Conservation (phyloP, 805 yeast species). For the Candida sanyiensis region DNA sequence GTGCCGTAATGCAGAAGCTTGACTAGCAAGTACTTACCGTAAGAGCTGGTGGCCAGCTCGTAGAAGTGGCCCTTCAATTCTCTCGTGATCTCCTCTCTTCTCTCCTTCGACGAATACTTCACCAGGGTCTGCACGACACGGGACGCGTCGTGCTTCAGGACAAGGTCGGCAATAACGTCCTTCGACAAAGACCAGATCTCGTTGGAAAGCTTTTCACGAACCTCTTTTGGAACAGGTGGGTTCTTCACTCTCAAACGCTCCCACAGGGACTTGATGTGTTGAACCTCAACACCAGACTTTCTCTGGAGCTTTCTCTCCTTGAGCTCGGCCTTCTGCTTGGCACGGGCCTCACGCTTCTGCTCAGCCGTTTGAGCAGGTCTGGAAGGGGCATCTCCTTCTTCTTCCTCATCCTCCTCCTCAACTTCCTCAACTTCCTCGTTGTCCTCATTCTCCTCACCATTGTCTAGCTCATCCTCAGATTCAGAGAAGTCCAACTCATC, state of each 20-base stretch:
- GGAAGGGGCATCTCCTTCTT: constrained; percentile 24
- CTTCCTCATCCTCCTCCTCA: constrained; percentile 27
- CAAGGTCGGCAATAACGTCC: constrained; percentile 75
- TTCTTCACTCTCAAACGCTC: constrained; percentile 82
- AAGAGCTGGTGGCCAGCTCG: constrained; percentile 82
- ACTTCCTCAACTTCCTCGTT: too few species aligned
- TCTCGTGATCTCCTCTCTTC: constrained; percentile 63
- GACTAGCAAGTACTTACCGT: constrained; percentile 87
- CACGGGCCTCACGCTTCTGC: constrained; percentile 57
- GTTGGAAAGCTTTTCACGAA: constrained; percentile 70
- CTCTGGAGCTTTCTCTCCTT: constrained; percentile 83
- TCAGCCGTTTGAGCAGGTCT: constrained; percentile 28
- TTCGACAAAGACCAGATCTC: constrained; percentile 82
- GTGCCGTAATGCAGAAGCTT: constrained; percentile 91
- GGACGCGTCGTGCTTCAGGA: constrained; percentile 92
- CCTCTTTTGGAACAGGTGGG: constrained; percentile 72
- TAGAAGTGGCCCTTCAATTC: constrained; percentile 73
- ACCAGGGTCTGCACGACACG: constrained; percentile 92
- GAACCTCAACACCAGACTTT: constrained; percentile 82
- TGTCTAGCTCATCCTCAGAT: constrained; percentile 28
- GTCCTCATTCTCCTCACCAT: too few species aligned
- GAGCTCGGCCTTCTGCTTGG: constrained; percentile 72
- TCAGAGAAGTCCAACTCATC: constrained; percentile 28
- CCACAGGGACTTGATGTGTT: constrained; percentile 83
- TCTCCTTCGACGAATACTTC: constrained; percentile 74